Conservation (phyloP, 495 filamentous ascomycete genomes). For the Sabuloglossum arenarium region DNA sequence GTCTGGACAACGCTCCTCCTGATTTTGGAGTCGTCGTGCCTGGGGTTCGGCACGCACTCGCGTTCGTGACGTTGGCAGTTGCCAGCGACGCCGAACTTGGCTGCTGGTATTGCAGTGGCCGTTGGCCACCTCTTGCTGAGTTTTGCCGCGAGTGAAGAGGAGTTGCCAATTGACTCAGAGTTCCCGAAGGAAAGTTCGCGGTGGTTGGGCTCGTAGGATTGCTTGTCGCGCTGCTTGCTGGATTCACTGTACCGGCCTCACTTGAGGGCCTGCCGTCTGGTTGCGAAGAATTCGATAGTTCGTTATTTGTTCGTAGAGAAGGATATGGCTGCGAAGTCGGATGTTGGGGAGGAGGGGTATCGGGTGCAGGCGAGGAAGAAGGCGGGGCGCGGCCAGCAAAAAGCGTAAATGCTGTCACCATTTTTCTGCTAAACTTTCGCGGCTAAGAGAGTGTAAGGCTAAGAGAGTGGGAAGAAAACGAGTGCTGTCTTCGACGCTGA, state of each 20-base stretch:
- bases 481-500: background rate
- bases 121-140: background rate
- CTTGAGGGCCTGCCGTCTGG: background rate
- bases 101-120: background rate
- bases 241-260: background rate
- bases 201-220: background rate
- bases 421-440: background rate
- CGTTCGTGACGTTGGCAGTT: background rate
- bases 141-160: slow-evolving; percentile 2
- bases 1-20: background rate
- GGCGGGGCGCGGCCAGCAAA: slow-evolving; percentile 1
- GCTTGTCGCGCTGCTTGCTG: background rate
- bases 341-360: slow-evolving; percentile 1
- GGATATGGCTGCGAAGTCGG: slow-evolving; percentile 2
- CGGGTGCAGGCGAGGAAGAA: slow-evolving; percentile 1
- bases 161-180: slow-evolving; percentile 1
- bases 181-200: background rate
- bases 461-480: background rate
- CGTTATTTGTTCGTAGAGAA: background rate
- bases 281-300: background rate
- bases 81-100: background rate
- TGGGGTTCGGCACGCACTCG: background rate
- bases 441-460: background rate
- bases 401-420: background rate
- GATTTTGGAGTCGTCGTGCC: background rate